phyloP scores from a whole-genome alignment of 2,329 filamentous ascomycete species.

The Xylariaceae sp. region DNA sequence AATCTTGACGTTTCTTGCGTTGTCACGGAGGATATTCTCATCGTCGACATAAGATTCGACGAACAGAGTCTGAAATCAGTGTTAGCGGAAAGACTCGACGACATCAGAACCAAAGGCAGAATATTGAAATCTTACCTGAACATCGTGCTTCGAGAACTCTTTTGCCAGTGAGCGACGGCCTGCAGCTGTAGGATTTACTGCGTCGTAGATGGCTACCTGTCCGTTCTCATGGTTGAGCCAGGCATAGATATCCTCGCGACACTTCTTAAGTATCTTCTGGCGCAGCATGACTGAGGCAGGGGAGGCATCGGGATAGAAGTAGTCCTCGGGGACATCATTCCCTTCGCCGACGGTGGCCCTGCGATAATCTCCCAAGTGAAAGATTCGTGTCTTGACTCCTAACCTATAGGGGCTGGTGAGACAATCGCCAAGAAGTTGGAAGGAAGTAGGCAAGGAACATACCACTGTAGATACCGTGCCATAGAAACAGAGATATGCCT shows the following conservation, averaged over 20 bases:
- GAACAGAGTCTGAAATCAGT: constrained; percentile 69
- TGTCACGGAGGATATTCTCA: constrained; percentile 88
- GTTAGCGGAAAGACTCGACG: constrained; percentile 3
- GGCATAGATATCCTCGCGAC: constrained; percentile 91
- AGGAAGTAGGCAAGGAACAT: constrained; percentile 27
- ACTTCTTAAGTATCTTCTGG: constrained; percentile 97
- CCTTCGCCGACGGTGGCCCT: constrained; percentile 81
- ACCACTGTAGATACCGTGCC: constrained; percentile 89
- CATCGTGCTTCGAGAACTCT: constrained; percentile 96
- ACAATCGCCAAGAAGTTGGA: neutral
- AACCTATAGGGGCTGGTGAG: constrained; percentile 51
- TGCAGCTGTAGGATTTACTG: constrained; percentile 83
- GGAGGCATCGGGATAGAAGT: constrained; percentile 94
- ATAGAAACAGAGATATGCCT: constrained; percentile 94
- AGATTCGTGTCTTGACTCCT: constrained; percentile 95
- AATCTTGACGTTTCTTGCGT: constrained; percentile 95
- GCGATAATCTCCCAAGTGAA: constrained; percentile 94
- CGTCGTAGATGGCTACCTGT: constrained; percentile 97
- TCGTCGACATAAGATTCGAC: constrained; percentile 95
- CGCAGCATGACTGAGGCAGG: constrained; percentile 87
- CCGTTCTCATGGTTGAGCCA: constrained; percentile 97
- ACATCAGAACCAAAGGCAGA: neutral
- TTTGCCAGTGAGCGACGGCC: constrained; percentile 82
- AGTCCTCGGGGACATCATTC: constrained; percentile 86
- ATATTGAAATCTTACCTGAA: constrained; percentile 54